Percentiles rank a stretch among this genome's conserved stretches.
Conservation (phyloP, 495 filamentous ascomycete genomes). For the Corynascus novoguineensis region DNA sequence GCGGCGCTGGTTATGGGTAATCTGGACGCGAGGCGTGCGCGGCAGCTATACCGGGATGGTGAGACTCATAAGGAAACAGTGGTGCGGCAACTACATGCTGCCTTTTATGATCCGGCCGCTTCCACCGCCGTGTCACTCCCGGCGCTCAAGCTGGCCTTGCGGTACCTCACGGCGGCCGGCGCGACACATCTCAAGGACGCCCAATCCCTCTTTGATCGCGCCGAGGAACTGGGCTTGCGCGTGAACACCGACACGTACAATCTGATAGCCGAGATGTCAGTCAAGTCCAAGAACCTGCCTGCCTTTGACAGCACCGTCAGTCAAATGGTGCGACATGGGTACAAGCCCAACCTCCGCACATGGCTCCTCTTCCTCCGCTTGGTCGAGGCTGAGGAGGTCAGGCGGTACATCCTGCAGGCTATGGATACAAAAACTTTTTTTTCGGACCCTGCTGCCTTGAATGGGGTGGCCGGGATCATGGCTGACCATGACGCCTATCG, state of each 20-base stretch:
- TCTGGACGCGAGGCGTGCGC: conserved; percentile 20
- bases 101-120: conserved; percentile 26
- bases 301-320: conserved; percentile 29
- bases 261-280: conserved; percentile 27
- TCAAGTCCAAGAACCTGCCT: conserved; percentile 28
- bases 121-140: conserved; percentile 22
- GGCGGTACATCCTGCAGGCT: conserved; percentile 29
- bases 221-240: conserved; percentile 17
- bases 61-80: conserved; percentile 26
- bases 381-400: conserved; percentile 34
- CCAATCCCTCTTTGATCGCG: conserved; percentile 24
- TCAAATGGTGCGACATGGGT: conserved; percentile 30
- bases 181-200: conserved; percentile 10
- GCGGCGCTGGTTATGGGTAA: conserved; percentile 27
- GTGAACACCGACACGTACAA: conserved; percentile 34
- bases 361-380: conserved; percentile 40
- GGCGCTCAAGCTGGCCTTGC: conserved; percentile 37
- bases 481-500: conserved; percentile 32
- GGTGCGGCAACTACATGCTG: conserved; percentile 11
- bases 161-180: conserved; percentile 23
- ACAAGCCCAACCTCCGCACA: conserved; percentile 27
- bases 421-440: conserved; percentile 31
- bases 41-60: conserved; percentile 24
- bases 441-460: conserved; percentile 16
- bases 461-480: conserved; percentile 30